These are phyloP conservation scores for Penicillium desertorum DNA, from an alignment of 495 filamentous ascomycete species.

Conservation along the genomic window DNA sequence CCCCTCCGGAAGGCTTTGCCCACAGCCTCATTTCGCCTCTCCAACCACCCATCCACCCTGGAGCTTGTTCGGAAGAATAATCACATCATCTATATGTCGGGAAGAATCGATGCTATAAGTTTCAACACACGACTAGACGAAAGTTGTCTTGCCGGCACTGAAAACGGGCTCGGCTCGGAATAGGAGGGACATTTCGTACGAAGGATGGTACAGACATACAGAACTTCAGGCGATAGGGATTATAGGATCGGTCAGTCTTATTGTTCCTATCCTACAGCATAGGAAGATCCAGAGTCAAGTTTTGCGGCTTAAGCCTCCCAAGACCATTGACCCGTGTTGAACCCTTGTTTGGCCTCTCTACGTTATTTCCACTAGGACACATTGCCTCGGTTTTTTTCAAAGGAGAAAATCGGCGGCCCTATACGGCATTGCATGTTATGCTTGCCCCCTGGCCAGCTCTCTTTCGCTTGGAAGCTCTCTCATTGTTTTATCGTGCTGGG, in stretches of 20 bases:
- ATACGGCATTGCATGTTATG: background rate
- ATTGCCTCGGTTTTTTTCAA: background rate
- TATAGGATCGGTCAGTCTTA: background rate
- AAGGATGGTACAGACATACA: background rate
- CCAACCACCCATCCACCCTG: background rate
- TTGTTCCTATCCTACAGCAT: background rate
- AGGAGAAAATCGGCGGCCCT: background rate
- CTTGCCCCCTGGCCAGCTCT: background rate
- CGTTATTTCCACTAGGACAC: background rate
- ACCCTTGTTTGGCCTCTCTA: background rate
- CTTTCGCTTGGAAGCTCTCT: conserved; percentile 1
- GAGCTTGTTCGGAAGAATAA: background rate
- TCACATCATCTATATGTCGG: background rate
- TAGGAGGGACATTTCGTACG: background rate
- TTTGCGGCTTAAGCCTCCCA: background rate
- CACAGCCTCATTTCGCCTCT: background rate
- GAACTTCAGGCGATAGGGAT: background rate
- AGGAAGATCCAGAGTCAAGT: background rate
- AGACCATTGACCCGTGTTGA: background rate
- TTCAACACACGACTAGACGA: background rate
- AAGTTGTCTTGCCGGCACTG: background rate
- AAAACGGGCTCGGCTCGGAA: background rate
- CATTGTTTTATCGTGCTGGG: background rate
- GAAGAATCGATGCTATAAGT: background rate
- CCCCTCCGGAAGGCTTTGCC: background rate